Conservation (phyloP, 2,329 filamentous ascomycete species). For the Cadophora sp. region DNA sequence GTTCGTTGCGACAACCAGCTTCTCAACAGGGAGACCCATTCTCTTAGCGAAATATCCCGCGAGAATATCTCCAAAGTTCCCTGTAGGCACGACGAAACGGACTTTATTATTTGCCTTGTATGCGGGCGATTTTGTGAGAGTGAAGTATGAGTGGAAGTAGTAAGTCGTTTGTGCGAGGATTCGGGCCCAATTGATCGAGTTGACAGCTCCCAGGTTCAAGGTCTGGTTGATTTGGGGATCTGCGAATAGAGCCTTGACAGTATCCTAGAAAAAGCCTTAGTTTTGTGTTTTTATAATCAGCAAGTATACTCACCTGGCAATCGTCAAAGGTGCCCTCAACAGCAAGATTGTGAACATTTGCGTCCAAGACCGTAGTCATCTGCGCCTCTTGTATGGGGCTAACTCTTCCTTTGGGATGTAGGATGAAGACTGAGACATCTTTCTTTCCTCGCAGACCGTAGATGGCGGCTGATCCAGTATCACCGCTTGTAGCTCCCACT, state of each 20-base stretch:
- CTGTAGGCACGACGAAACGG: conserved; percentile 89
- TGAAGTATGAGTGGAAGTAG: conserved; percentile 96
- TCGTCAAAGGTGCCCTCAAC: conserved; percentile 95
- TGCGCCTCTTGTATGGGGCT: conserved; percentile 93
- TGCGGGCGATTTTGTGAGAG: conserved; percentile 66
- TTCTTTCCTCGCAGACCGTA: conserved; percentile 95
- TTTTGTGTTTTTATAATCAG: not conserved
- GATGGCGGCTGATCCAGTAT: conserved; percentile 94
- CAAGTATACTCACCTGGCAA: conserved; percentile 70
- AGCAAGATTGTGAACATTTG: conserved; percentile 90
- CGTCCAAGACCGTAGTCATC: conserved; percentile 93
- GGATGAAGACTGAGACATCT: conserved; percentile 94
- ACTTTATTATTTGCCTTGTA: conserved; percentile 73
- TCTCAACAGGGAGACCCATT: conserved; percentile 88
- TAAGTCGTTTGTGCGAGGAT: conserved; percentile 97
- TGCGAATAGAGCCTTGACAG: conserved; percentile 90
- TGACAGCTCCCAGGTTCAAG: conserved; percentile 88
- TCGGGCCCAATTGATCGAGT: conserved; percentile 95
- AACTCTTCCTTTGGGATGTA: conserved; percentile 90
- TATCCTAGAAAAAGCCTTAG: conserved; percentile 62
- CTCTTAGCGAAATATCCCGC: conserved; percentile 90
- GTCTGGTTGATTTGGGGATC: conserved; percentile 83
- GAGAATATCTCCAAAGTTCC: conserved; percentile 96
- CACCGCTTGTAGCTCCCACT: conserved; percentile 84
- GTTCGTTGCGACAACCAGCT: conserved; percentile 92